phyloP scores from a whole-genome alignment of 352 stramenopile genomes.

The Thalassiosira mediterranea region DNA sequence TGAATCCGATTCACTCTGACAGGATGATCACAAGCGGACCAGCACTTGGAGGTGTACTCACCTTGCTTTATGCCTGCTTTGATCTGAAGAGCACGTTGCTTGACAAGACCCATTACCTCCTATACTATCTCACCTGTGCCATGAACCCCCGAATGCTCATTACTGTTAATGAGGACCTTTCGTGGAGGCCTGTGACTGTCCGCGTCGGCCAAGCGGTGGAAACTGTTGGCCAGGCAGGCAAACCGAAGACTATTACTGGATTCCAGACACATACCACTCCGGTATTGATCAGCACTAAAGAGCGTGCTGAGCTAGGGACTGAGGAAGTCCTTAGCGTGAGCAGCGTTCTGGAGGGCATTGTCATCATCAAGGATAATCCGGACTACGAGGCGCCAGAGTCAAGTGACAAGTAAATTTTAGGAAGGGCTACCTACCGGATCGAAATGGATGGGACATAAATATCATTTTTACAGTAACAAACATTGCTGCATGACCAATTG shows the following conservation, averaged over 20 bases:
- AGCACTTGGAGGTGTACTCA: constrained; percentile 93
- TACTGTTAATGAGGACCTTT: constrained; percentile 94
- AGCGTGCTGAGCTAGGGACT: constrained; percentile 97
- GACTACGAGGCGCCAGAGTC: constrained; percentile 76
- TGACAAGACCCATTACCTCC: constrained; percentile 97
- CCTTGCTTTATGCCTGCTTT: constrained; percentile 94
- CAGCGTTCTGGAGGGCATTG: constrained; percentile 97
- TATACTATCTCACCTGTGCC: constrained; percentile 97
- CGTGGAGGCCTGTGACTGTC: constrained; percentile 95
- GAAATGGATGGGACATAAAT: too few relatives aligned
- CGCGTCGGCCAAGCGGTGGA: constrained; percentile 98
- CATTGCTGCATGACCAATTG: too few relatives aligned
- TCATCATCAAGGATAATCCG: constrained; percentile 98
- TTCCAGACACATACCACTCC: constrained; percentile 99
- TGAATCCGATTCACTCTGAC: constrained; percentile 98
- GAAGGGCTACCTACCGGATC: too few relatives aligned
- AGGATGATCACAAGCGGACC: constrained; percentile 86
- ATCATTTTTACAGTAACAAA: too few relatives aligned
- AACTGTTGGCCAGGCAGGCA: constrained; percentile 98
- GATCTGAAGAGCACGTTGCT: constrained; percentile 98
- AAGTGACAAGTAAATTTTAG: constrained; percentile 26
- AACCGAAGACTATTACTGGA: constrained; percentile 99
- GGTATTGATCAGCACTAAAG: constrained; percentile 96
- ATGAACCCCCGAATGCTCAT: constrained; percentile 99
- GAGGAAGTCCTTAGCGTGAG: constrained; percentile 96